Evolutionary conservation across 2,329 filamentous ascomycete species (phyloP).

Genomic region (Colletotrichum trifolii): DNA sequence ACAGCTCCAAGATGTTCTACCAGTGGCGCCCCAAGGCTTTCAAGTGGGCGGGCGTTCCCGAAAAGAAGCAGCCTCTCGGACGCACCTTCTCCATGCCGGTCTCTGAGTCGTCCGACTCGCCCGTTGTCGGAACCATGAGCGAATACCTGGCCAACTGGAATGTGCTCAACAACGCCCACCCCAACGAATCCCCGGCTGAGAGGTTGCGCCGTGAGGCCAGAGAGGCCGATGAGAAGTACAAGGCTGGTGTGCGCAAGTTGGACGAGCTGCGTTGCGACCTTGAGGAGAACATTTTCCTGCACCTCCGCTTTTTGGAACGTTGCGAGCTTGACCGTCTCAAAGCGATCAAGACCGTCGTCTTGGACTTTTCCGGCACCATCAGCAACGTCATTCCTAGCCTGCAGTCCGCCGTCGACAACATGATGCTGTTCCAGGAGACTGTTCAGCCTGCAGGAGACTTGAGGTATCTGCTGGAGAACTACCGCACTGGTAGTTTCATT

Average conservation of each 20-base stretch:
- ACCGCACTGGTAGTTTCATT: slow-evolving; percentile 91
- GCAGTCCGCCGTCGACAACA: slow-evolving; percentile 95
- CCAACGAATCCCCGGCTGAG: slow-evolving; percentile 92
- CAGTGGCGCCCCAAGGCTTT: slow-evolving; percentile 97
- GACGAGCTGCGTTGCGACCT: slow-evolving; percentile 92
- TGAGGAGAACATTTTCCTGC: slow-evolving; percentile 94
- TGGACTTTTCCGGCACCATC: slow-evolving; percentile 97
- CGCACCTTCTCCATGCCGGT: slow-evolving; percentile 80
- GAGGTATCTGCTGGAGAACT: slow-evolving; percentile 94
- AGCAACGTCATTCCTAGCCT: slow-evolving; percentile 97
- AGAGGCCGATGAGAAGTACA: slow-evolving; percentile 95
- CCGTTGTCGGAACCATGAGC: slow-evolving; percentile 82
- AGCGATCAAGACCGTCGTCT: slow-evolving; percentile 96
- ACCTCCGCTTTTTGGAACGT: slow-evolving; percentile 95
- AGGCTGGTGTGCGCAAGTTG: slow-evolving; percentile 83
- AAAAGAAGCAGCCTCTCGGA: slow-evolving; percentile 81
- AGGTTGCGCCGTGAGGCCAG: slow-evolving; percentile 87
- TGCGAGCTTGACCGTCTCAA: slow-evolving; percentile 96
- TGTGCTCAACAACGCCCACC: slow-evolving; percentile 86
- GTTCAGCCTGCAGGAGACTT: slow-evolving; percentile 93
- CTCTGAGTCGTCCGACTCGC: slow-evolving; percentile 72
- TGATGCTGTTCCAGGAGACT: slow-evolving; percentile 99
- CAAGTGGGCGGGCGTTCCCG: slow-evolving; percentile 85
- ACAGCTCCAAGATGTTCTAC: slow-evolving; percentile 97
- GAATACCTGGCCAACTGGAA: slow-evolving; percentile 96